These are phyloP conservation scores for Coemansia sp. DNA, from an alignment of 192 early-diverging fungal genomes.

Conservation along the genomic window DNA sequence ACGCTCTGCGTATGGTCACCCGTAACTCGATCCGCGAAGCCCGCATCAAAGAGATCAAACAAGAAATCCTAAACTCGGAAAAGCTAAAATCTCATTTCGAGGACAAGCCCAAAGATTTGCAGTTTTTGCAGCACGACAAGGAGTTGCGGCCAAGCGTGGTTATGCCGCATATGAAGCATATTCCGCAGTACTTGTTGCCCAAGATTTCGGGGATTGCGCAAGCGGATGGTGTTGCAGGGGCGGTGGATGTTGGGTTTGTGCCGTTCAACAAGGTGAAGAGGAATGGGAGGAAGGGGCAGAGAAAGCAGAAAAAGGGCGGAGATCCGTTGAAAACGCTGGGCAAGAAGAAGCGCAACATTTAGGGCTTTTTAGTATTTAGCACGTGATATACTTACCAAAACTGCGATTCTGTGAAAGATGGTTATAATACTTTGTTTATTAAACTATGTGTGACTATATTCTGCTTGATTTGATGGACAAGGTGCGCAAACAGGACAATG, in stretches of 20 bases:
- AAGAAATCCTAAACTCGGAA: conserved; percentile 93
- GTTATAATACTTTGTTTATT: background rate
- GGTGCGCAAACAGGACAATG: background rate
- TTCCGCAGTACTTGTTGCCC: conserved; percentile 92
- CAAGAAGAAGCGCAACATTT: conserved; percentile 39
- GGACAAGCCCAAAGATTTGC: conserved; percentile 90
- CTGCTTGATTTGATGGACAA: background rate
- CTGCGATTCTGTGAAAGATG: background rate
- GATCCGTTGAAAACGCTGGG: conserved; percentile 46
- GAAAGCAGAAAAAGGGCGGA: conserved; percentile 18
- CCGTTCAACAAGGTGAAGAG: conserved; percentile 53
- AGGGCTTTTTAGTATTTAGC: background rate
- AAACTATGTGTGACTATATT: background rate
- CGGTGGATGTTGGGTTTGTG: conserved; percentile 48
- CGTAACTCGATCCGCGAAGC: conserved; percentile 79
- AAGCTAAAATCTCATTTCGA: conserved; percentile 97
- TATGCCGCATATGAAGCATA: conserved; percentile 87
- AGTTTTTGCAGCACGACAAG: conserved; percentile 88
- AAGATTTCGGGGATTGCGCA: conserved; percentile 59
- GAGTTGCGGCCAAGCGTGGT: conserved; percentile 79
- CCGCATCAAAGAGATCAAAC: conserved; percentile 90
- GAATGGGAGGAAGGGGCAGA: conserved; percentile 8
- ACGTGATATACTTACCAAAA: conserved; percentile 2
- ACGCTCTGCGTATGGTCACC: conserved; percentile 82
- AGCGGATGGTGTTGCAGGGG: conserved; percentile 40